These are phyloP conservation scores for Exidia glandulosa DNA, from an alignment of 768 basidiomycete species.

Conservation along the genomic window DNA sequence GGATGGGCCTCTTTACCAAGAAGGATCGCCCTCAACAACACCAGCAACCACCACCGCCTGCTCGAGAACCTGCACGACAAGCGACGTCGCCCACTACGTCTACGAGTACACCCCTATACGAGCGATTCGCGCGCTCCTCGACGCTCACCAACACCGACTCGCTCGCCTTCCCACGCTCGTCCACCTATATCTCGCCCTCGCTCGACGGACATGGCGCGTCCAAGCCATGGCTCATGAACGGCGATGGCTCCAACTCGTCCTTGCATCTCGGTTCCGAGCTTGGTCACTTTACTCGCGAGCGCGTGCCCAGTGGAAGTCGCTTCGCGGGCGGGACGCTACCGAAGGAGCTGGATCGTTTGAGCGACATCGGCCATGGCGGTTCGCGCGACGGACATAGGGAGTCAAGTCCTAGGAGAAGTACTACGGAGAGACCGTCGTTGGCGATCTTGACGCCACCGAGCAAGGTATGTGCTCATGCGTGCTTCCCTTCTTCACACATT, in stretches of 20 bases:
- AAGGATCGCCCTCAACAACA: not conserved
- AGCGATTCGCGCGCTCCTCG: not conserved
- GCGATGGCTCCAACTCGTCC: not conserved
- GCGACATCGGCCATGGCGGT: not conserved
- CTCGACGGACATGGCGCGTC: not conserved
- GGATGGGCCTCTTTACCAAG: not conserved
- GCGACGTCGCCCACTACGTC: not conserved
- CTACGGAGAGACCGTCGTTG: not conserved
- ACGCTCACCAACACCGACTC: not conserved
- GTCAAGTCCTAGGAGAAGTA: not conserved
- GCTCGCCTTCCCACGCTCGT: too few relatives aligned
- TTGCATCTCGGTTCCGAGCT: not conserved
- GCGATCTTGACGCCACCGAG: not conserved
- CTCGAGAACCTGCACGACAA: not conserved
- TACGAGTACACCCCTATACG: not conserved
- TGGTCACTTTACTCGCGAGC: not conserved
- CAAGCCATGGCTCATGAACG: not conserved
- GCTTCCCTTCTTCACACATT: too few relatives aligned
- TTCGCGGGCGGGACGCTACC: not conserved
- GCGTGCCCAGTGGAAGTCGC: not conserved
- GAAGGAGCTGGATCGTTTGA: not conserved
- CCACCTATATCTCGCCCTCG: not conserved
- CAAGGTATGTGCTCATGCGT: too few relatives aligned
- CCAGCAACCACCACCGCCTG: not conserved
- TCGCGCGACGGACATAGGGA: not conserved